Evolutionary conservation across 2,329 filamentous ascomycete species (phyloP).

Genomic region (Fonsecaea pugnacius): DNA sequence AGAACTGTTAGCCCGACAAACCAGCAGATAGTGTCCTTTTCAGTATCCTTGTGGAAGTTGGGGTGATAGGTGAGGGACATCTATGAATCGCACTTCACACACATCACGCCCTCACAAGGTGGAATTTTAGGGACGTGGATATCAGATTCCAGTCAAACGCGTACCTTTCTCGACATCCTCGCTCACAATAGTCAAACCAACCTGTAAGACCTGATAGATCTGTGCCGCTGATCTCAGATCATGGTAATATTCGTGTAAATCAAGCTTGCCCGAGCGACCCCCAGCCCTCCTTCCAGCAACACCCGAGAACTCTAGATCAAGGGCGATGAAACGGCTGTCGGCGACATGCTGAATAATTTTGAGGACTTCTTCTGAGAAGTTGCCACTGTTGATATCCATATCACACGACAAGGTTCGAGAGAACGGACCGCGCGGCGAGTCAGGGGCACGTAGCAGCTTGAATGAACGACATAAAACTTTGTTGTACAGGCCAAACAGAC

Average conservation of each 20-base stretch:
- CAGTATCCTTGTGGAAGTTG: not conserved
- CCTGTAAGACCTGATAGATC: constrained; percentile 66
- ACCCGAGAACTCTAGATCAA: constrained; percentile 71
- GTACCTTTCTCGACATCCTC: constrained; percentile 59
- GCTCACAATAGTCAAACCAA: constrained; percentile 68
- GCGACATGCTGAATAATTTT: constrained; percentile 63
- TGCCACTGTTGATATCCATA: constrained; percentile 36
- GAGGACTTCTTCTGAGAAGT: constrained; percentile 33
- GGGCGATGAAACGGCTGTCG: constrained; percentile 63
- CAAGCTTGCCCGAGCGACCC: constrained; percentile 45
- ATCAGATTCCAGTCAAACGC: not conserved
- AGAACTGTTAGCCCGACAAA: constrained; percentile 11
- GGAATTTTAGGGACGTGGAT: not conserved
- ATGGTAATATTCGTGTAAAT: constrained; percentile 64
- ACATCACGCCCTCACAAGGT: not conserved
- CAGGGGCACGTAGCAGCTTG: constrained; percentile 13
- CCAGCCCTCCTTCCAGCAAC: constrained; percentile 49
- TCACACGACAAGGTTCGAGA: constrained; percentile 14
- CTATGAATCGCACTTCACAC: not conserved
- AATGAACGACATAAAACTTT: constrained; percentile 27
- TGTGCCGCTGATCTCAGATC: constrained; percentile 66
- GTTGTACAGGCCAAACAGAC: constrained; percentile 18
- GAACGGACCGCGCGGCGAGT: constrained; percentile 6
- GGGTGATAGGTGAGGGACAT: not conserved
- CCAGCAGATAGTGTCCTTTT: not conserved